Conservation (phyloP, 176 grass and related monocot genomes). For the Musa acuminata region DNA sequence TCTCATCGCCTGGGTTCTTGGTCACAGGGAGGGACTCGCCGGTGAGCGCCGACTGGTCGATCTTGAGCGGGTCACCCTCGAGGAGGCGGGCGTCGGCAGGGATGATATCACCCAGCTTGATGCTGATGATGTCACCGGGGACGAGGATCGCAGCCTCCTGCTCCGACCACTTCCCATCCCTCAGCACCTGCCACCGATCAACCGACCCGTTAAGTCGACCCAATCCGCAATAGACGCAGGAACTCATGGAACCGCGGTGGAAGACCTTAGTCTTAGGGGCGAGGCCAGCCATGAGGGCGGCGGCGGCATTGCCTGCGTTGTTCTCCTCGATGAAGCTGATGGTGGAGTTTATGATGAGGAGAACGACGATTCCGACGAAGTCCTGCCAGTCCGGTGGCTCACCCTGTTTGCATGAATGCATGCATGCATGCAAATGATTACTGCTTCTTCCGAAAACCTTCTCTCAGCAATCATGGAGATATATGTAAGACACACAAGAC, state of each 20-base stretch:
- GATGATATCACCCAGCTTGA: constrained; percentile 97
- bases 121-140: constrained; percentile 85
- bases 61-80: constrained; percentile 20
- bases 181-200: constrained; percentile 32
- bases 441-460: neutral
- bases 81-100: constrained; percentile 48
- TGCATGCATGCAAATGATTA: neutral
- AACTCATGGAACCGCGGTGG: neutral
- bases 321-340: constrained; percentile 88
- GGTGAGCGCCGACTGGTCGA: constrained; percentile 22
- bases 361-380: constrained; percentile 72
- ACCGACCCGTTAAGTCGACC: neutral
- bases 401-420: constrained; percentile 21
- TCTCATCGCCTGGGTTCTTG: constrained; percentile 21
- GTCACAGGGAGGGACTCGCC: constrained; percentile 20
- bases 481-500: neutral
- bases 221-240: too few species aligned
- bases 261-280: constrained; percentile 71
- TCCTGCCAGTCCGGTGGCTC: constrained; percentile 78
- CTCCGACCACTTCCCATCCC: constrained; percentile 71
- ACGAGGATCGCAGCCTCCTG: constrained; percentile 73
- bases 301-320: constrained; percentile 78
- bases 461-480: neutral
- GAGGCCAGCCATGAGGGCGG: constrained; percentile 77
- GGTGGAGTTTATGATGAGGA: constrained; percentile 89